Conservation (phyloP, 2,329 filamentous ascomycete genomes). For the Aspergillaceae sp. region DNA sequence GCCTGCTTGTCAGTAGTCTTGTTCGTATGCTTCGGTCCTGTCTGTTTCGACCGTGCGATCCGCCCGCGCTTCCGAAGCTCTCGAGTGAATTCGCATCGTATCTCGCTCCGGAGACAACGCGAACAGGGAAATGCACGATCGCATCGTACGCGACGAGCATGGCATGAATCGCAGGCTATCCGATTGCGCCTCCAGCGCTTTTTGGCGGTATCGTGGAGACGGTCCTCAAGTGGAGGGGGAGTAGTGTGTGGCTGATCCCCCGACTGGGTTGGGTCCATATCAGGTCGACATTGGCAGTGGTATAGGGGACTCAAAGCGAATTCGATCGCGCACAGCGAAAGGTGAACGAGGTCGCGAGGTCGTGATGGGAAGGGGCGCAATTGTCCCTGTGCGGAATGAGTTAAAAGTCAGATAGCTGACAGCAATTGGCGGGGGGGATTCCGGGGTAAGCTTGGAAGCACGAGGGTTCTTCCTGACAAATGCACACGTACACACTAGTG, state of each 20-base stretch:
- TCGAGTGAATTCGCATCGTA: constrained; percentile 72
- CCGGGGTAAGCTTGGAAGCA: not conserved
- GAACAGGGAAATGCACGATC: constrained; percentile 86
- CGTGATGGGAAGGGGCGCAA: too few species aligned
- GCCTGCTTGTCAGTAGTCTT: constrained; percentile 1
- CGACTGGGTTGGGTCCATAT: constrained; percentile 25
- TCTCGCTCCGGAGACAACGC: constrained; percentile 70
- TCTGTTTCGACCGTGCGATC: constrained; percentile 63
- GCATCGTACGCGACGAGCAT: constrained; percentile 86
- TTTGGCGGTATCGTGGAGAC: constrained; percentile 16
- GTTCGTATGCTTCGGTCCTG: constrained; percentile 27
- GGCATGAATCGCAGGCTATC: constrained; percentile 83
- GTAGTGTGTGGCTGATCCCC: constrained; percentile 16
- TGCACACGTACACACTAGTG: too few species aligned
- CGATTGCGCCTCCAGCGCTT: constrained; percentile 31
- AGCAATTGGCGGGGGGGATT: not conserved
- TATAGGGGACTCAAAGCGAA: not conserved
- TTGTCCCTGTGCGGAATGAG: too few species aligned
- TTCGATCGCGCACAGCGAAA: not conserved
- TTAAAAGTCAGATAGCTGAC: too few species aligned
- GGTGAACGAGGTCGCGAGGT: too few species aligned
- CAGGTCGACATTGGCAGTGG: constrained; percentile 17
- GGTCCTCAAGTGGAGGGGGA: constrained; percentile 9
- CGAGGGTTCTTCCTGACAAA: not conserved
- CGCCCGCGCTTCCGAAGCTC: constrained; percentile 92